A percentile compares a stretch with the other conserved stretches of the same genome.
These are phyloP conservation scores for Lactarius deliciosus DNA, from an alignment of 768 basidiomycete species.

Conservation along the genomic window DNA sequence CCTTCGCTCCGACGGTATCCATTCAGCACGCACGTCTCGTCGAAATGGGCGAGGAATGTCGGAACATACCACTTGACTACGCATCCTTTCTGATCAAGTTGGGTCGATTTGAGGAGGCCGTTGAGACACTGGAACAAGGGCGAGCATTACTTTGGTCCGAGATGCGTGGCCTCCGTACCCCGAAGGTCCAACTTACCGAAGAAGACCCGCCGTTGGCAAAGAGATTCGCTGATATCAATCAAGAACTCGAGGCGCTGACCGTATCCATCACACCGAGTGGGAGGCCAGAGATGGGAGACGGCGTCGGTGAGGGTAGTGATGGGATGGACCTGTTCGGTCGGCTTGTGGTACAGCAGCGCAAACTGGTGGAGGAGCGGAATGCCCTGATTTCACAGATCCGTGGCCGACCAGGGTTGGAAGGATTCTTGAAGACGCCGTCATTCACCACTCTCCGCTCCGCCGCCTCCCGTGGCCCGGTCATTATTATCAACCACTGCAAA, in stretches of 20 bases:
- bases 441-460: too few relatives aligned
- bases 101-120: slow-evolving; percentile 11
- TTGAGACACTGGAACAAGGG: slow-evolving; percentile 19
- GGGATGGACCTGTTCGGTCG: not conserved
- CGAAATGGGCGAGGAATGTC: not conserved
- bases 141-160: slow-evolving; percentile 11
- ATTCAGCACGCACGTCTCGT: not conserved
- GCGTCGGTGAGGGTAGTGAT: too few relatives aligned
- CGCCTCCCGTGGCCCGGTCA: too few relatives aligned
- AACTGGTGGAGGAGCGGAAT: slow-evolving; percentile 6
- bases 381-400: not conserved
- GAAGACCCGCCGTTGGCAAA: not conserved
- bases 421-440: too few relatives aligned
- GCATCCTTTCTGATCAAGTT: slow-evolving; percentile 11
- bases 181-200: not conserved
- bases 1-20: not conserved
- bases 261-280: too few relatives aligned
- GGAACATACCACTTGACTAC: not conserved
- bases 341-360: not conserved
- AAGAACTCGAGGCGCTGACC: not conserved
- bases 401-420: not conserved
- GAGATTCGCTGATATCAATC: not conserved
- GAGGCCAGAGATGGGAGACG: too few relatives aligned
- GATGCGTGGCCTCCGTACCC: slow-evolving; percentile 9
- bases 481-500: too few relatives aligned